These are phyloP conservation scores for Evansstolkia leycettana DNA, from an alignment of 495 filamentous ascomycete genomes.

Conservation along the genomic window DNA sequence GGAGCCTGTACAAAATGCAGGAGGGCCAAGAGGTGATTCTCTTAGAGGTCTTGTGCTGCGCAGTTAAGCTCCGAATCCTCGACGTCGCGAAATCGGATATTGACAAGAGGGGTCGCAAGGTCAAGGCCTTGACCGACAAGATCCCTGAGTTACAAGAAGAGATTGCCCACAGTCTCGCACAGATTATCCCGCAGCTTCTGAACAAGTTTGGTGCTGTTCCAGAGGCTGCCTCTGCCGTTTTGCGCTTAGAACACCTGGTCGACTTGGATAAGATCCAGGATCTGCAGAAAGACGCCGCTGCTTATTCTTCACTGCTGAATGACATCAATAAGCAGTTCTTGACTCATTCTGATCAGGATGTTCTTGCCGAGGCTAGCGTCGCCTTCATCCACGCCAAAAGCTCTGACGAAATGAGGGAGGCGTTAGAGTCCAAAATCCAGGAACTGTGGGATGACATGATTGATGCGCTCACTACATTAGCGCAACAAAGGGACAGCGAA, in stretches of 20 bases:
- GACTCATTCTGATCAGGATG: conserved; percentile 71
- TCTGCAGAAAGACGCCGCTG: conserved; percentile 71
- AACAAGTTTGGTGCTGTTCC: conserved; percentile 89
- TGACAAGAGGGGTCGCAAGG: conserved; percentile 47
- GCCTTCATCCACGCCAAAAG: conserved; percentile 75
- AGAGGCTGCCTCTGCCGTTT: conserved; percentile 68
- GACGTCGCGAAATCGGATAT: conserved; percentile 44
- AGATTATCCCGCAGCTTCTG: conserved; percentile 69
- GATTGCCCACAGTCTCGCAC: conserved; percentile 59
- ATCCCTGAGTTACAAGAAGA: conserved; percentile 56
- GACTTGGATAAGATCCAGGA: conserved; percentile 84
- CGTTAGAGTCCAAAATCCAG: conserved; percentile 65
- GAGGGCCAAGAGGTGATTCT: conserved; percentile 74
- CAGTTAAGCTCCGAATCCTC: conserved; percentile 55
- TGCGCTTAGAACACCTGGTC: conserved; percentile 77
- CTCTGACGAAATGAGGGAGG: conserved; percentile 77
- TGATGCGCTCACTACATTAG: conserved; percentile 53
- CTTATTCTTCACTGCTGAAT: conserved; percentile 71
- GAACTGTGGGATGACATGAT: conserved; percentile 77
- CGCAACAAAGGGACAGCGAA: conserved; percentile 52
- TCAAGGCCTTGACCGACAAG: conserved; percentile 49
- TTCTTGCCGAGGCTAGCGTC: conserved; percentile 71
- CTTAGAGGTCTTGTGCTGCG: conserved; percentile 71
- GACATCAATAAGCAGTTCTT: conserved; percentile 92
- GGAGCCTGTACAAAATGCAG: conserved; percentile 54